phyloP scores from a whole-genome alignment of 1,284 basidiomycete species.

The Rhodotorula sp. region DNA sequence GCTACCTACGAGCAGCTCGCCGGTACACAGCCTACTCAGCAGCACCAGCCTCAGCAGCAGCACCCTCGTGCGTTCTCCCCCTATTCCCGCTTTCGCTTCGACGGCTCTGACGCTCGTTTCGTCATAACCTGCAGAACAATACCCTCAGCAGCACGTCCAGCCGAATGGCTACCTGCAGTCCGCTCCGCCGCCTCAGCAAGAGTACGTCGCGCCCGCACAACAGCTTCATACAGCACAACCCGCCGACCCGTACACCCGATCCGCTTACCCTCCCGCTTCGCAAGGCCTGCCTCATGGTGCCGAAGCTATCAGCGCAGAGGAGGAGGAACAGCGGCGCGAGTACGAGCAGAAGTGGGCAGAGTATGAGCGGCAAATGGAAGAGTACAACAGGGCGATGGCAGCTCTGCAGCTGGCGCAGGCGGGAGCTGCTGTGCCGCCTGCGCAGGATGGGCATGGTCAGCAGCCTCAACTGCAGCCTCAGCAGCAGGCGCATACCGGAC shows the following conservation, averaged over 20 bases:
- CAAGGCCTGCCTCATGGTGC: neutral
- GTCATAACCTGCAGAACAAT: neutral
- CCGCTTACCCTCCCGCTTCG: neutral
- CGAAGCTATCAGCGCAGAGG: neutral
- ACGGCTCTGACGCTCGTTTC: too few species aligned
- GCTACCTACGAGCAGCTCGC: slow-evolving; percentile 44
- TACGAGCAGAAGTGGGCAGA: slow-evolving; percentile 32
- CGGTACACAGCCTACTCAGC: slow-evolving; percentile 6
- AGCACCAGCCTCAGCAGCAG: too few species aligned
- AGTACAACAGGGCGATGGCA: slow-evolving; percentile 26
- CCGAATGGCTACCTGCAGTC: neutral
- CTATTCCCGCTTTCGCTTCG: neutral
- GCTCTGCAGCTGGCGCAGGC: slow-evolving; percentile 7
- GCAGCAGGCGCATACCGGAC: neutral
- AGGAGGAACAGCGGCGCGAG: slow-evolving; percentile 28
- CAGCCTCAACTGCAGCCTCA: neutral
- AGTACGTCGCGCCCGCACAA: neutral
- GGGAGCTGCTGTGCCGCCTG: neutral
- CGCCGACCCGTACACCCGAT: neutral
- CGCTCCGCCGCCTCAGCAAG: neutral
- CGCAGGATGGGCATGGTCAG: neutral
- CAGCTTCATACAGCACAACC: neutral
- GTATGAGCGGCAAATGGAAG: slow-evolving; percentile 32
- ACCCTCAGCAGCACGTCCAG: neutral
- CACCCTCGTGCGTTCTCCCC: neutral